These are phyloP conservation scores for Plasmopara halstedii DNA, from an alignment of 352 stramenopile genomes.

Conservation along the genomic window DNA sequence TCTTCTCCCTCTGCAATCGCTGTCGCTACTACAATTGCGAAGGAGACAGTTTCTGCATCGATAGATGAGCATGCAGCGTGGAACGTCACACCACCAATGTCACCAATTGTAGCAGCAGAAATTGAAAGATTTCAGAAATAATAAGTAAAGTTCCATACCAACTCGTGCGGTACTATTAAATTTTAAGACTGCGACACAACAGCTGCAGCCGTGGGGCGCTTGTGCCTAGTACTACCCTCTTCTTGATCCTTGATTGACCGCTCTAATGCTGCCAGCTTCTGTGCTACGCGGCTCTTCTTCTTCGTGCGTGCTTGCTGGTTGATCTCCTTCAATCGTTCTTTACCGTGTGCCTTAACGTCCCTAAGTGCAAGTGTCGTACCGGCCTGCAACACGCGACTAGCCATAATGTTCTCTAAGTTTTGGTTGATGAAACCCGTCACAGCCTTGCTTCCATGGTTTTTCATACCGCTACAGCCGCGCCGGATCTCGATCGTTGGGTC, in stretches of 20 bases:
- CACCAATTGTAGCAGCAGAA: constrained; percentile 3
- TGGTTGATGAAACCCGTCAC: constrained; percentile 81
- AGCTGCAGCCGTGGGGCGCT: constrained; percentile 36
- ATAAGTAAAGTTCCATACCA: too few relatives aligned
- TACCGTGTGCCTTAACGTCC: constrained; percentile 65
- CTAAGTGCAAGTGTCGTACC: constrained; percentile 47
- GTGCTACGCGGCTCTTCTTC: constrained; percentile 79
- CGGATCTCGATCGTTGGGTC: constrained; percentile 79
- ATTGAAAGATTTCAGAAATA: not conserved
- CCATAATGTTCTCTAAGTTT: constrained; percentile 86
- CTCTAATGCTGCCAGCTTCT: constrained; percentile 74
- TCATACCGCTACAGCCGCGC: constrained; percentile 61
- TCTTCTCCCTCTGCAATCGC: constrained; percentile 10
- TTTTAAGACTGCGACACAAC: constrained; percentile 25
- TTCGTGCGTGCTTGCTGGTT: constrained; percentile 75
- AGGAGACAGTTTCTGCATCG: constrained; percentile 13
- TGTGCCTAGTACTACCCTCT: constrained; percentile 38
- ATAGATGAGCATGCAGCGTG: constrained; percentile 15
- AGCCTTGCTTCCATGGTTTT: constrained; percentile 64
- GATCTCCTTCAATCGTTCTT: constrained; percentile 81
- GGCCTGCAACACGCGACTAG: constrained; percentile 67
- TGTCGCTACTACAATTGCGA: constrained; percentile 15
- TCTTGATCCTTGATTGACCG: constrained; percentile 74
- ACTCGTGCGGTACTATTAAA: too few relatives aligned
- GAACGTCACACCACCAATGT: constrained; percentile 6